Conservation (phyloP, 2,329 filamentous ascomycete genomes). For the Scorias spongiosa region DNA sequence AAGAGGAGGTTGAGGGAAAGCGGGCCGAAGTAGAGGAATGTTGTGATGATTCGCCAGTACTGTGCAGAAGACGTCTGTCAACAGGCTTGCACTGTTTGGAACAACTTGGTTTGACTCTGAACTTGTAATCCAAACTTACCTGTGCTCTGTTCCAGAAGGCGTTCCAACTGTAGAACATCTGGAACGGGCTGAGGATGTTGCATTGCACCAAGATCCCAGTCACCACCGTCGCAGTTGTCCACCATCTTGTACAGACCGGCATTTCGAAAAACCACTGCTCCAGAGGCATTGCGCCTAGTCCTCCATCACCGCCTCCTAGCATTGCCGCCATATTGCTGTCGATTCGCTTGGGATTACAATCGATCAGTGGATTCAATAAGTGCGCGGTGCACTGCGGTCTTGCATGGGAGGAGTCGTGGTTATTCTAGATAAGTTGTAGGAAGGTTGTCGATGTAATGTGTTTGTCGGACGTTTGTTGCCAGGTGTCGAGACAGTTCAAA, state of each 20-base stretch:
- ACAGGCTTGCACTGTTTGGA: constrained; percentile 1
- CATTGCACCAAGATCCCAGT: constrained; percentile 86
- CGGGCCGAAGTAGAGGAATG: constrained; percentile 94
- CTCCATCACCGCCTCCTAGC: constrained; percentile 26
- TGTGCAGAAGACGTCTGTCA: constrained; percentile 23
- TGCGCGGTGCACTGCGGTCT: background rate
- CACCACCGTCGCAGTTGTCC: constrained; percentile 83
- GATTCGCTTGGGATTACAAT: constrained; percentile 1
- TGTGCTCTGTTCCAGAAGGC: constrained; percentile 29
- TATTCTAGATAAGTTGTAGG: too few species aligned
- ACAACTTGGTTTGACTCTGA: background rate
- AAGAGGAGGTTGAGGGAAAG: constrained; percentile 88
- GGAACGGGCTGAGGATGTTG: constrained; percentile 79
- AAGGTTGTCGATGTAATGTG: too few species aligned
- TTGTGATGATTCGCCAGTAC: constrained; percentile 95
- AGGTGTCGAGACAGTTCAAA: too few species aligned
- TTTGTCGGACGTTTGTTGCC: too few species aligned
- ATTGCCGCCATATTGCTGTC: constrained; percentile 29
- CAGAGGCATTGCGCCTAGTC: constrained; percentile 52
- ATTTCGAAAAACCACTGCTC: constrained; percentile 99
- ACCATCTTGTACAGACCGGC: constrained; percentile 89
- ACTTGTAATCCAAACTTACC: constrained; percentile 37
- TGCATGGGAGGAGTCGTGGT: background rate
- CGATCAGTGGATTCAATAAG: background rate
- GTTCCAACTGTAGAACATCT: constrained; percentile 78